These are phyloP conservation scores for Aspergillus ibericus DNA, from an alignment of 2,329 filamentous ascomycete species.

Conservation along the genomic window DNA sequence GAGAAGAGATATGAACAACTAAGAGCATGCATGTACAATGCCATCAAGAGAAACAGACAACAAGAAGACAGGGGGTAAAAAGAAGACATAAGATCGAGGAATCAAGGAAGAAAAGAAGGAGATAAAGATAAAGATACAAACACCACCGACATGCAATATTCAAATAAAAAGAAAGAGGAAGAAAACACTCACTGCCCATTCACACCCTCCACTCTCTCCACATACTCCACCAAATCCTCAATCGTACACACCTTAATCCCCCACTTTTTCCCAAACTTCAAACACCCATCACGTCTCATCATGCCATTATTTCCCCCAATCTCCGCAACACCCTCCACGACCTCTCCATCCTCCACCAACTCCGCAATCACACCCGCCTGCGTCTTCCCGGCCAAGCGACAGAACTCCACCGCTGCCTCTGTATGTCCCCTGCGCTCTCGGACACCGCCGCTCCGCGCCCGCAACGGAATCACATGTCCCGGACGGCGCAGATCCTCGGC, in stretches of 20 bases:
- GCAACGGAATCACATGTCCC: conserved; percentile 86
- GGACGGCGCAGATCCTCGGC: conserved; percentile 71
- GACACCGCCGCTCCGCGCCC: conserved; percentile 76
- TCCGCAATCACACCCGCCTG: conserved; percentile 82
- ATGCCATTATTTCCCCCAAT: conserved; percentile 70
- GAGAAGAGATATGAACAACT: neutral
- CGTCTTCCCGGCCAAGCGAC: conserved; percentile 76
- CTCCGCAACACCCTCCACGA: conserved; percentile 67
- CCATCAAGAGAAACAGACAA: neutral
- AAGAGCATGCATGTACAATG: neutral
- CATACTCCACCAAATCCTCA: conserved; percentile 77
- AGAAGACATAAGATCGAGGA: conserved; percentile 6
- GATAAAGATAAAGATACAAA: neutral
- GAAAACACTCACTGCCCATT: conserved; percentile 30
- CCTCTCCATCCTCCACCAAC: conserved; percentile 80
- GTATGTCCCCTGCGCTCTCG: conserved; percentile 81
- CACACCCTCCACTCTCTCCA: conserved; percentile 70
- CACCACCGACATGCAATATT: neutral
- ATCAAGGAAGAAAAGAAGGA: neutral
- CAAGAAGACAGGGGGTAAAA: conserved; percentile 2
- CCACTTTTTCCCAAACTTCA: conserved; percentile 84
- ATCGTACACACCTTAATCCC: conserved; percentile 94
- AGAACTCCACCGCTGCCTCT: conserved; percentile 90
- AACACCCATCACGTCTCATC: conserved; percentile 85
- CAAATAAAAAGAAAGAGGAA: neutral